phyloP scores from a whole-genome alignment of 208 protist genomes.

The Giardia duodenalis region DNA sequence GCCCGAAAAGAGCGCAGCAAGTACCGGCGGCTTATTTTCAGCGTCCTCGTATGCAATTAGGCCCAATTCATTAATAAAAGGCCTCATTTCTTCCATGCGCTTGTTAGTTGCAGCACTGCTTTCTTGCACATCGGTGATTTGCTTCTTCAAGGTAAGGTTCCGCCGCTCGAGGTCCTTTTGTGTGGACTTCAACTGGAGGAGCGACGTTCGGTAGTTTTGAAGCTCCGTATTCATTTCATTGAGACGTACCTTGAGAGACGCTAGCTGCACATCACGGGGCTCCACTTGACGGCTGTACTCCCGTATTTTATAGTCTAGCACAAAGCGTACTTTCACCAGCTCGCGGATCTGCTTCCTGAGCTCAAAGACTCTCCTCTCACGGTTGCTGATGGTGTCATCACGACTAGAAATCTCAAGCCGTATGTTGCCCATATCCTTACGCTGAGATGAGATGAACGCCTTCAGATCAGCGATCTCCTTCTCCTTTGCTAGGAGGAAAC shows the following conservation, averaged over 20 bases:
- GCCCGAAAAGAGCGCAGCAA: neutral
- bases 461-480: neutral
- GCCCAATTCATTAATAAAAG: neutral
- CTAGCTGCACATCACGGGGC: neutral
- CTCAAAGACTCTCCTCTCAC: slow-evolving; percentile 2
- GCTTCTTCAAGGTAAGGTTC: neutral
- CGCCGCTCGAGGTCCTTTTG: neutral
- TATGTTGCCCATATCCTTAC: neutral
- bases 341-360: slow-evolving; percentile 9
- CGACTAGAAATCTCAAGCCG: neutral
- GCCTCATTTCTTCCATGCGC: neutral
- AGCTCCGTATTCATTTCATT: slow-evolving; percentile 31
- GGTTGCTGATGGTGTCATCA: slow-evolving; percentile 6
- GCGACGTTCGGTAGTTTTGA: neutral
- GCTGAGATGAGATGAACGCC: neutral
- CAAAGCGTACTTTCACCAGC: neutral
- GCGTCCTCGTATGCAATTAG: neutral
- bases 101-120: neutral
- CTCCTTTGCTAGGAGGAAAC: neutral
- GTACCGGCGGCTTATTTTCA: neutral
- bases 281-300: neutral
- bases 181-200: neutral
- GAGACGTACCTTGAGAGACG: neutral
- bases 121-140: neutral
- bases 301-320: slow-evolving; percentile 9